phyloP scores from a whole-genome alignment of 345 rosid genomes.

The Chamaenerion angustifolium region DNA sequence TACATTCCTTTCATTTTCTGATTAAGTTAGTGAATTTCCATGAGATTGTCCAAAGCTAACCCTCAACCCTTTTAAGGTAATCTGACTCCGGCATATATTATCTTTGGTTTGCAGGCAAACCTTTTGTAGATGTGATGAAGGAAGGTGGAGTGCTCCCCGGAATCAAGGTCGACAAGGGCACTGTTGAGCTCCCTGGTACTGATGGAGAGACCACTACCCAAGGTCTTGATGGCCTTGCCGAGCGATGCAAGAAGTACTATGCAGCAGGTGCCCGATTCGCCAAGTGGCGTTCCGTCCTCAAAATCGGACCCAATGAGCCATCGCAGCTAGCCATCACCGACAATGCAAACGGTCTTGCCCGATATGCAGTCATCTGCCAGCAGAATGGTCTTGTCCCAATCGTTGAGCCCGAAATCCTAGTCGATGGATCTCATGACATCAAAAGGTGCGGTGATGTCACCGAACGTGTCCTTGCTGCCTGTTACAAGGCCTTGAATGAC shows the following conservation, averaged over 20 bases:
- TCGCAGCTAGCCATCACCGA: slow-evolving; percentile 71
- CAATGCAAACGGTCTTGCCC: slow-evolving; percentile 87
- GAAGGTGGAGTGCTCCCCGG: slow-evolving; percentile 80
- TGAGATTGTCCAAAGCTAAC: too few species aligned
- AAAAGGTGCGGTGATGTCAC: slow-evolving; percentile 68
- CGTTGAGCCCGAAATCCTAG: slow-evolving; percentile 94
- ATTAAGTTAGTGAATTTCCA: neutral
- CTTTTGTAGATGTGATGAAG: slow-evolving; percentile 64
- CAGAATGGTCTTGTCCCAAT: slow-evolving; percentile 95
- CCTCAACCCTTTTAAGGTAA: neutral
- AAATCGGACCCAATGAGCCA: slow-evolving; percentile 70
- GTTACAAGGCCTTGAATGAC: slow-evolving; percentile 86
- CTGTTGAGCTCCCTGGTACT: slow-evolving; percentile 73
- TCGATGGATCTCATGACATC: slow-evolving; percentile 72
- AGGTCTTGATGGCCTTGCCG: slow-evolving; percentile 83
- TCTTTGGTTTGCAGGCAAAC: slow-evolving; percentile 38
- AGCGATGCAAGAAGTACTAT: slow-evolving; percentile 76
- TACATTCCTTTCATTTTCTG: too few species aligned
- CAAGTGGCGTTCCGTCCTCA: slow-evolving; percentile 93
- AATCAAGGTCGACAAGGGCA: slow-evolving; percentile 88
- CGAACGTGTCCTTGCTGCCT: slow-evolving; percentile 78
- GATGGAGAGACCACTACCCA: slow-evolving; percentile 86
- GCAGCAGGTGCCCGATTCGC: slow-evolving; percentile 94
- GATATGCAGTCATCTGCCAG: slow-evolving; percentile 84
- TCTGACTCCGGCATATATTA: neutral